Evolutionary conservation across 164 flowering plant species (phyloP).

Genomic region (Liquidambar formosana): DNA sequence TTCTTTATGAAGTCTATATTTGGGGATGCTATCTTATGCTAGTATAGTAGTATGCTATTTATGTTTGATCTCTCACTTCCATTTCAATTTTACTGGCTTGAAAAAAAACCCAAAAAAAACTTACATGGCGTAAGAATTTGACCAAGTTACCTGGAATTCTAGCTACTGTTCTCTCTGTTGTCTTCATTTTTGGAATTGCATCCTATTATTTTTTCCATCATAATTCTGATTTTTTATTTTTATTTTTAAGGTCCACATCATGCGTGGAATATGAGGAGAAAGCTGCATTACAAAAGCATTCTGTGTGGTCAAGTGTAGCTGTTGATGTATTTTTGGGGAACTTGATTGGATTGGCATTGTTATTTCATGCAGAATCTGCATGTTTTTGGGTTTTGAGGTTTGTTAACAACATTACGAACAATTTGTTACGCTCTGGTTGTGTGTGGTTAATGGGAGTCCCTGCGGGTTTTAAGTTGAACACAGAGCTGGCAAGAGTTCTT

Average conservation of each 20-base stretch:
- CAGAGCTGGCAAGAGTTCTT: slow-evolving; percentile 79
- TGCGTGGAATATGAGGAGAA: slow-evolving; percentile 81
- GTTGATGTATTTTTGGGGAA: slow-evolving; percentile 78
- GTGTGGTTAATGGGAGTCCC: slow-evolving; percentile 99
- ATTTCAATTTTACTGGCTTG: too few species aligned
- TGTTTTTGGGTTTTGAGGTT: slow-evolving; percentile 48
- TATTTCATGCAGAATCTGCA: slow-evolving; percentile 43
- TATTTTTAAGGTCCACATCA: slow-evolving; percentile 56
- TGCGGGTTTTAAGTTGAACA: slow-evolving; percentile 96
- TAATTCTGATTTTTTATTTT: background rate
- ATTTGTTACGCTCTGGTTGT: slow-evolving; percentile 78
- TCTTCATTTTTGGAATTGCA: background rate
- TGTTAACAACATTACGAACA: slow-evolving; percentile 52
- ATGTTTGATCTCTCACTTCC: too few species aligned
- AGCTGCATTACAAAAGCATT: slow-evolving; percentile 65
- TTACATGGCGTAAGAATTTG: too few species aligned
- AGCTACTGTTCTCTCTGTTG: background rate
- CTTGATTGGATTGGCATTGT: slow-evolving; percentile 54
- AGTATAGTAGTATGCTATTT: too few species aligned
- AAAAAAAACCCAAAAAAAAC: too few species aligned
- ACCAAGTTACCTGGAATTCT: background rate
- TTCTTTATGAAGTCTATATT: too few species aligned
- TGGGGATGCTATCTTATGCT: too few species aligned
- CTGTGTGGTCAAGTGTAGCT: slow-evolving; percentile 71
- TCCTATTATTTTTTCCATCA: background rate